Conservation (phyloP, 129 eudicot species). For the Pulicaria dysenterica region DNA sequence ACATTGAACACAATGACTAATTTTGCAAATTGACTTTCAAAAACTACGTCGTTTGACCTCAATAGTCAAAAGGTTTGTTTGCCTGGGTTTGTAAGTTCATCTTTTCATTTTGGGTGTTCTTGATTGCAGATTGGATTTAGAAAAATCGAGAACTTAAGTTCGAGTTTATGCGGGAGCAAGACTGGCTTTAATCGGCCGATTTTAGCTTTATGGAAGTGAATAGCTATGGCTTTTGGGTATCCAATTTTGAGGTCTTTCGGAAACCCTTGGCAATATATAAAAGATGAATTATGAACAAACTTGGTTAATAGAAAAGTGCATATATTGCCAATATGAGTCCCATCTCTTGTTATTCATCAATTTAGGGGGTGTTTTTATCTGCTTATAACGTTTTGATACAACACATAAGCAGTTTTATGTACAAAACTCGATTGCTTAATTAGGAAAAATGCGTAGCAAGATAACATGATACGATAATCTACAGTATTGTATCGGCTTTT, state of each 20-base stretch:
- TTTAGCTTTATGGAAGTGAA: conserved; percentile 85
- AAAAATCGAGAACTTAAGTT: conserved; percentile 59
- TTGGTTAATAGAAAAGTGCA: conserved; percentile 22
- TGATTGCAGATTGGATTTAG: conserved; percentile 85
- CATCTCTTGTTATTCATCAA: no score
- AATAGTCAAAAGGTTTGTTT: no score
- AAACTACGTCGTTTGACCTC: no score
- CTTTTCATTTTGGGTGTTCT: background rate
- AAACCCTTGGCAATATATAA: conserved; percentile 18
- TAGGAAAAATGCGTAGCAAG: background rate
- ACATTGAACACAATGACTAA: no score
- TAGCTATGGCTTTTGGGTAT: conserved; percentile 20
- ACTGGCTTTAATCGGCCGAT: conserved; percentile 78
- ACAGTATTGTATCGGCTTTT: no score
- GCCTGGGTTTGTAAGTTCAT: background rate
- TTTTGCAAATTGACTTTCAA: no score
- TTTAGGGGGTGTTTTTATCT: no score
- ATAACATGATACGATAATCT: background rate
- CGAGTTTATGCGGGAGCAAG: conserved; percentile 60
- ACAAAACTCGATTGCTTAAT: no score
- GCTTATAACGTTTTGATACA: no score
- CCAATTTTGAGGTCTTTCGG: conserved; percentile 30
- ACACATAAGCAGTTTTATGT: no score
- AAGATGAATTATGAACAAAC: conserved; percentile 11
- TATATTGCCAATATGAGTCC: background rate